Evolutionary conservation across 331 rosid species (phyloP).

Genomic region (Pyracantha coccinea): DNA sequence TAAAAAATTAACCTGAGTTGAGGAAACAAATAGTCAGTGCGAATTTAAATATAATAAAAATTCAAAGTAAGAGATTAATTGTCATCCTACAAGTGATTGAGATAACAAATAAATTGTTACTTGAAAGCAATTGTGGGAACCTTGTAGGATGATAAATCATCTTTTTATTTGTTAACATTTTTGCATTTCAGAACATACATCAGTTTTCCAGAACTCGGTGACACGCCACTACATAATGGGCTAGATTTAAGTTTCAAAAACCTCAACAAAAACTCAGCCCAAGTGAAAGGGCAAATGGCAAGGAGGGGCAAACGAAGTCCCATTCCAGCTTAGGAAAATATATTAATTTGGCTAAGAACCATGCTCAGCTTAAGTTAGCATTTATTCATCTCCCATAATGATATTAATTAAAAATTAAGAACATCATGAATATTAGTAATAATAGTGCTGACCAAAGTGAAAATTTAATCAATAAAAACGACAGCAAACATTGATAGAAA

Average conservation of each 20-base stretch:
- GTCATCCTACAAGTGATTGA: background rate
- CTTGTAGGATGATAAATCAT: too few species aligned
- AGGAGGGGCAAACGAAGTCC: background rate
- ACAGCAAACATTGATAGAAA: background rate
- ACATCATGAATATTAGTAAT: too few species aligned
- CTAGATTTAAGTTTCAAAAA: background rate
- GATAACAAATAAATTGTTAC: background rate
- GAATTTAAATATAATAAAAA: background rate
- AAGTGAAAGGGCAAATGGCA: background rate
- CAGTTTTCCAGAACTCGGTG: background rate
- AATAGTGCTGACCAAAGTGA: too few species aligned
- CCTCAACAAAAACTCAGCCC: background rate
- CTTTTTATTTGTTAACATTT: too few species aligned
- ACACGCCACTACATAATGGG: background rate
- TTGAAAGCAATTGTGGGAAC: background rate
- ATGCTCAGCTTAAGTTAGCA: too few species aligned
- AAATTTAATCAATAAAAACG: too few species aligned
- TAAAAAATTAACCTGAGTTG: too few species aligned
- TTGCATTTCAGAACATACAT: background rate
- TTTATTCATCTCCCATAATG: too few species aligned
- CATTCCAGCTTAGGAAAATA: background rate
- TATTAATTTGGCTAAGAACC: background rate
- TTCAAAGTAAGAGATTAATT: background rate
- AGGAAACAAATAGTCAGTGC: too few species aligned
- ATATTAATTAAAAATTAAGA: too few species aligned